Evolutionary conservation across 768 basidiomycete genomes (phyloP).

Genomic region (Auricularia auricula-judae): DNA sequence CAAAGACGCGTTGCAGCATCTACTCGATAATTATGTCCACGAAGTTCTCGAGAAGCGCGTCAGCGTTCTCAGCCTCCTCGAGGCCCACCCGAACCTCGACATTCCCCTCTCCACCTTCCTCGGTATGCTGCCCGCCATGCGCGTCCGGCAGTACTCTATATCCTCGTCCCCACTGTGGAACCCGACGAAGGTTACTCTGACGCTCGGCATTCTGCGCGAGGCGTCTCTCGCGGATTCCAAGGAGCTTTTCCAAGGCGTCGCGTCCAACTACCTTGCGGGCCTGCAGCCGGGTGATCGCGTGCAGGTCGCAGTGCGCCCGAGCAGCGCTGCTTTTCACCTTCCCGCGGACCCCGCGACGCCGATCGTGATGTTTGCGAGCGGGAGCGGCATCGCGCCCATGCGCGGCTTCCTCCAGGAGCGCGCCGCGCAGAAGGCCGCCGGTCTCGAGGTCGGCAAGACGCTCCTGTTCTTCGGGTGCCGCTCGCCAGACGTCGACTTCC

Average conservation of each 20-base stretch:
- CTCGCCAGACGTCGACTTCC: conserved; percentile 28
- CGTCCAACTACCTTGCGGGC: conserved; percentile 32
- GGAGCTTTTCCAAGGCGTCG: conserved; percentile 32
- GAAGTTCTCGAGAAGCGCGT: conserved; percentile 26
- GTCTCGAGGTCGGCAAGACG: conserved; percentile 29
- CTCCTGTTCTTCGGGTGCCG: conserved; percentile 40
- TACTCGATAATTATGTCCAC: conserved; percentile 21
- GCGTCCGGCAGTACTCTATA: conserved; percentile 40
- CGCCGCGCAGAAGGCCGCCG: conserved; percentile 33
- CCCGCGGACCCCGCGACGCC: conserved; percentile 29
- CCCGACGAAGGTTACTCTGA: conserved; percentile 31
- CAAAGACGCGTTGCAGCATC: conserved; percentile 18
- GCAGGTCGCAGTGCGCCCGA: conserved; percentile 31
- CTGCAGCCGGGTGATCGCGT: conserved; percentile 31
- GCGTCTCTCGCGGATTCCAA: conserved; percentile 24
- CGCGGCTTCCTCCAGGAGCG: conserved; percentile 42
- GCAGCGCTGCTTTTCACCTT: conserved; percentile 32
- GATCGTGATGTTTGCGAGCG: conserved; percentile 36
- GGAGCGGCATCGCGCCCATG: conserved; percentile 39
- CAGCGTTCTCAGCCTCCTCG: conserved; percentile 33
- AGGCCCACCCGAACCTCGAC: conserved; percentile 24
- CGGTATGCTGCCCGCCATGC: conserved; percentile 34
- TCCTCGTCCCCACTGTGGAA: conserved; percentile 38
- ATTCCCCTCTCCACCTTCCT: conserved; percentile 29
- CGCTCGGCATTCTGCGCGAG: conserved; percentile 31